phyloP scores from a whole-genome alignment of 108 stramenopile genomes.

The Conticribra guillardii region DNA sequence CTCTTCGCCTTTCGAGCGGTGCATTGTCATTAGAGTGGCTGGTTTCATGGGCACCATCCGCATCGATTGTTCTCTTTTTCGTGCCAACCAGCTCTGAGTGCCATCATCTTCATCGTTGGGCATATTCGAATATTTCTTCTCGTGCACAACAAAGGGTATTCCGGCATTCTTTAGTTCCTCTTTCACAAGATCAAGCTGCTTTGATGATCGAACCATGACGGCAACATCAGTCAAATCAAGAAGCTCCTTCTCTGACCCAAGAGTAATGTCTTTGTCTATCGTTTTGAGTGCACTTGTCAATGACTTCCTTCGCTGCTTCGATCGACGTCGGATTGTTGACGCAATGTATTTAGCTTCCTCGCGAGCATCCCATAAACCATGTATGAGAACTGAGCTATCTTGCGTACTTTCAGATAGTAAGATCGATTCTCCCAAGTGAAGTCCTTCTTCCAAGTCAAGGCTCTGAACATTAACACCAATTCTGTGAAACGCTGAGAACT shows the following conservation, averaged over 20 bases:
- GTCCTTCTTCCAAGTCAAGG: constrained; percentile 6
- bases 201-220: constrained; percentile 56
- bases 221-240: constrained; percentile 58
- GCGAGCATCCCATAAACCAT: constrained; percentile 61
- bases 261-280: constrained; percentile 14
- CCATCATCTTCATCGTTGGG: constrained; percentile 8
- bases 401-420: constrained; percentile 46
- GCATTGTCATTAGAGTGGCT: constrained; percentile 66
- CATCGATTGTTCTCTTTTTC: constrained; percentile 1
- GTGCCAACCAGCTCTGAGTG: constrained; percentile 1
- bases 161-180: constrained; percentile 43
- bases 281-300: constrained; percentile 39
- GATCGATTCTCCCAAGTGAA: constrained; percentile 38
- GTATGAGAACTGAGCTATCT: constrained; percentile 49
- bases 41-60: constrained; percentile 56
- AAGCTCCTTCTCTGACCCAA: constrained; percentile 13
- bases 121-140: constrained; percentile 7
- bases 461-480: neutral
- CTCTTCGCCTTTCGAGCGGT: constrained; percentile 64
- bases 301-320: constrained; percentile 41
- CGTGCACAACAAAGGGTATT: constrained; percentile 42
- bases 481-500: neutral
- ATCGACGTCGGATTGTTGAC: constrained; percentile 46
- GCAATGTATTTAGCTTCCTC: constrained; percentile 67
- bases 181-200: constrained; percentile 47